Conservation (phyloP, 768 basidiomycete species). For the Russula foetens region DNA sequence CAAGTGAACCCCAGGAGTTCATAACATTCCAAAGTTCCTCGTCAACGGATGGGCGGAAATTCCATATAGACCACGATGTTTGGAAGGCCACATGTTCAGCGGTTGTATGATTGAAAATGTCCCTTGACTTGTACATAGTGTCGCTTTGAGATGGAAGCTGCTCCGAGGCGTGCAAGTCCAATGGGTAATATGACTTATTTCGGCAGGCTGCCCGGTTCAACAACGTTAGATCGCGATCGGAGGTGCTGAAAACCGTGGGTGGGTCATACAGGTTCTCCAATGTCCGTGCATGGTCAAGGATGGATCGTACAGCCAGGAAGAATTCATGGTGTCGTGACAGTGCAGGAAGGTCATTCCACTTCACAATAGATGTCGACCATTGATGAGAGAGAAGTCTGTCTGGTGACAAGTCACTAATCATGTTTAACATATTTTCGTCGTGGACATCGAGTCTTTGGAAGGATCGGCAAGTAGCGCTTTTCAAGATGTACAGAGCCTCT, state of each 20-base stretch:
- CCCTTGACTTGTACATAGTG: neutral
- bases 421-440: neutral
- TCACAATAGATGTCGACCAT: neutral
- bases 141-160: neutral
- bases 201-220: neutral
- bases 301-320: neutral
- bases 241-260: neutral
- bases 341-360: conserved; percentile 3
- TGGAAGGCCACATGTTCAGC: neutral
- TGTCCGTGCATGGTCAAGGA: neutral
- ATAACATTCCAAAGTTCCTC: neutral
- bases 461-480: conserved; percentile 32
- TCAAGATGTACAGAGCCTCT: conserved; percentile 34
- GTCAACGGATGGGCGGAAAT: neutral
- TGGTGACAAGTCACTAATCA: neutral
- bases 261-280: neutral
- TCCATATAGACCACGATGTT: neutral
- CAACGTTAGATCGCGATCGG: neutral
- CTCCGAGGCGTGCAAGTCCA: neutral
- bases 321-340: conserved; percentile 8
- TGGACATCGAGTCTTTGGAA: conserved; percentile 29
- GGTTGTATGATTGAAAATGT: neutral
- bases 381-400: neutral
- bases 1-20: neutral
- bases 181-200: neutral